Evolutionary conservation across 306 rosid species (phyloP).

Genomic region (Cicer bijugum): DNA sequence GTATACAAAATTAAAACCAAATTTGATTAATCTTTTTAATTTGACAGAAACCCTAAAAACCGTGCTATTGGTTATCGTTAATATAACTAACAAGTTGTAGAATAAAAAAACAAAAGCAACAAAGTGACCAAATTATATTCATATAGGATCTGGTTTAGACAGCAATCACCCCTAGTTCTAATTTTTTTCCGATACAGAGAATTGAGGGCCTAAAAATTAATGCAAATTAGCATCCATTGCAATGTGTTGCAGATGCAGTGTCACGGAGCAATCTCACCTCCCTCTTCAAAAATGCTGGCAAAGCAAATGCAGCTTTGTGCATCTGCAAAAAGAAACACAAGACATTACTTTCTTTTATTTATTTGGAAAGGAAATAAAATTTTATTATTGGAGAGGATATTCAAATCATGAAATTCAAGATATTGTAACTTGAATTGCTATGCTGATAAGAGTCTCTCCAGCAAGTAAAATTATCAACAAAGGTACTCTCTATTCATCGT

Average conservation of each 20-base stretch:
- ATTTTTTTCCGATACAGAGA: conserved; percentile 31
- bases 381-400: too few relatives aligned
- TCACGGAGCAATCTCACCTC: conserved; percentile 58
- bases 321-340: conserved; percentile 53
- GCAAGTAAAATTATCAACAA: too few relatives aligned
- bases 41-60: too few relatives aligned
- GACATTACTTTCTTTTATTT: not conserved
- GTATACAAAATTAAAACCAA: too few relatives aligned
- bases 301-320: conserved; percentile 89
- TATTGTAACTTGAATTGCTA: too few relatives aligned
- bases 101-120: not conserved
- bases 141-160: not conserved
- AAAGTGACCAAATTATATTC: not conserved
- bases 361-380: too few relatives aligned
- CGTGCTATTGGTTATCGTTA: too few relatives aligned
- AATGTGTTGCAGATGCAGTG: conserved; percentile 4
- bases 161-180: not conserved
- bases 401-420: too few relatives aligned
- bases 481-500: too few relatives aligned
- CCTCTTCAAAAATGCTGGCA: conserved; percentile 78
- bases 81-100: not conserved
- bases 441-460: too few relatives aligned
- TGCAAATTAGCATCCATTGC: not conserved
- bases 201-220: conserved; percentile 19
- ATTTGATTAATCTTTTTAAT: too few relatives aligned